phyloP scores from a whole-genome alignment of 2,329 filamentous ascomycete genomes.

The Alternaria alternata region DNA sequence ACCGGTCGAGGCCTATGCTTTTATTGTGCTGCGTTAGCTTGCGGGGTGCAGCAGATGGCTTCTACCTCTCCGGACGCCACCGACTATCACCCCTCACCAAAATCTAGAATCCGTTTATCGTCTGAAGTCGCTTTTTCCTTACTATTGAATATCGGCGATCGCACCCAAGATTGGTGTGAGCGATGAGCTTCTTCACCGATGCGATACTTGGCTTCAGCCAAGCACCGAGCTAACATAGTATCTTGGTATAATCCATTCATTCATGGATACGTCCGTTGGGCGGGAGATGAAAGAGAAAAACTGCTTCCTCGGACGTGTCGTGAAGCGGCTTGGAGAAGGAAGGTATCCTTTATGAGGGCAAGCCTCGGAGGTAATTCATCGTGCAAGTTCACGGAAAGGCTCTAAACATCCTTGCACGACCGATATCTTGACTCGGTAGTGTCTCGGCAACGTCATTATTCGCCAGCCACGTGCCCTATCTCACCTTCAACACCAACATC shows the following conservation, averaged over 20 bases:
- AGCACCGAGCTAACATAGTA: not conserved
- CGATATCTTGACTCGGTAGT: slow-evolving; percentile 5
- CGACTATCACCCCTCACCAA: not conserved
- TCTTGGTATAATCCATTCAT: not conserved
- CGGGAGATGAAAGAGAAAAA: slow-evolving; percentile 1
- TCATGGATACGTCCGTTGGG: not conserved
- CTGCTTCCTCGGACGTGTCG: not conserved
- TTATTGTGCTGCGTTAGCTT: slow-evolving; percentile 2
- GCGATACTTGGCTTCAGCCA: not conserved
- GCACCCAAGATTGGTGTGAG: not conserved
- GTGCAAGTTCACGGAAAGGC: not conserved
- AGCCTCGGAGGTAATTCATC: not conserved
- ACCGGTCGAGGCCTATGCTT: not conserved
- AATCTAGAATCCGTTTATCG: not conserved
- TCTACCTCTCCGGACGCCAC: slow-evolving; percentile 1
- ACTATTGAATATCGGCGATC: not conserved
- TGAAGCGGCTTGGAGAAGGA: not conserved
- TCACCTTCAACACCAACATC: slow-evolving; percentile 14
- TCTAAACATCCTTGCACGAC: not conserved
- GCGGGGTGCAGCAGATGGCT: slow-evolving; percentile 1
- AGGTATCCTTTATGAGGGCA: not conserved
- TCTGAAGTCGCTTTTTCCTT: not conserved
- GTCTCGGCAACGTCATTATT: slow-evolving; percentile 15
- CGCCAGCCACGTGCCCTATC: slow-evolving; percentile 8
- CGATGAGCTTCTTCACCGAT: not conserved